These are phyloP conservation scores for Senecio squalidus DNA, from an alignment of 140 eudicot genomes.

Conservation along the genomic window DNA sequence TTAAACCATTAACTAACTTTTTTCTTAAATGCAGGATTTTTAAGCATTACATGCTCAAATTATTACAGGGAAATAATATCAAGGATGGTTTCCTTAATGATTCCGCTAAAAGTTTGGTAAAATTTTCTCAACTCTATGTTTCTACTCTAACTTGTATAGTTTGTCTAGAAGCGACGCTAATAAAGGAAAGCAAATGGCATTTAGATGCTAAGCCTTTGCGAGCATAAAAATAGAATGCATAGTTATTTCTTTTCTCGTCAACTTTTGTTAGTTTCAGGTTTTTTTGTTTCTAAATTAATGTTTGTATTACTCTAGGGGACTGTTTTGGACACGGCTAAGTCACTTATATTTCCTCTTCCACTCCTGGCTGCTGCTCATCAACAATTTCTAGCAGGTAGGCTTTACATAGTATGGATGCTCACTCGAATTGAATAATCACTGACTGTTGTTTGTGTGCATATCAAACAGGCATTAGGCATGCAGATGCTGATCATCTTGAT, in stretches of 20 bases:
- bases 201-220: neutral
- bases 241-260: too few species aligned
- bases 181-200: neutral
- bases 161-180: neutral
- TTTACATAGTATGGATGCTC: conserved; percentile 11
- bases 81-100: conserved; percentile 41
- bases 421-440: neutral
- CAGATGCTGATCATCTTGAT: conserved; percentile 44
- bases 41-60: conserved; percentile 54
- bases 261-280: too few species aligned
- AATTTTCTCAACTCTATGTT: conserved; percentile 1
- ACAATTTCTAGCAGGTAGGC: conserved; percentile 79
- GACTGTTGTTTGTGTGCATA: conserved; percentile 15
- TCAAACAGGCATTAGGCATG: conserved; percentile 51
- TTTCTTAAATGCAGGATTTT: conserved; percentile 60
- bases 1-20: conserved; percentile 13
- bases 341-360: conserved; percentile 78
- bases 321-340: conserved; percentile 76
- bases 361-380: conserved; percentile 92
- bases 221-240: neutral
- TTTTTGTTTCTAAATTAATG: neutral
- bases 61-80: conserved; percentile 56
- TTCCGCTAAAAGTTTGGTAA: conserved; percentile 58
- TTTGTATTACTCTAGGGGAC: conserved; percentile 47
- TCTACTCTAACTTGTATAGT: neutral